Evolutionary conservation across 345 rosid genomes (phyloP), one percentile per base, ranked within the genome.

Genomic region (Salix viminalis): DNA sequence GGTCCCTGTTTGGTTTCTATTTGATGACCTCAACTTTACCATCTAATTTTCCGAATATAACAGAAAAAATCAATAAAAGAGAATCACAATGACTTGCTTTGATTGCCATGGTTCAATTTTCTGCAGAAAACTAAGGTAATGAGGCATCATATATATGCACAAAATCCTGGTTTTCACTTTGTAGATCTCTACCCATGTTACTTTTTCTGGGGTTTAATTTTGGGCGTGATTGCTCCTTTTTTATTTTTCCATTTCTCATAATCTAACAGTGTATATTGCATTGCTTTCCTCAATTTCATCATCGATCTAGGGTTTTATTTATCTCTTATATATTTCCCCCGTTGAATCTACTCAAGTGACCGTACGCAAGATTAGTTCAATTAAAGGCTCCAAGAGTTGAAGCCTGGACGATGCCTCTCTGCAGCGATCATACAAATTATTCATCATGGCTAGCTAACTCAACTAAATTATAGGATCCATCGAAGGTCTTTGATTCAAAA

Each of bases 271-370:
- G 7, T 28, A 44, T 32, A 0, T 13, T 30, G 26, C 19, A 3
- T 12, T 9, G 24, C 5, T 13, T 61, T 15, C 14, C 10, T 65
- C 42, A 7, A 8, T 36, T 3, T 52, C 14, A 24, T 16, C 68
- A 48, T 71, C 37, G 37, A 34, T 34, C 70, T 50, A 77, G 80
- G 80, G 80, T 77, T 71, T 62, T 44, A 11, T 11, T 23, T 14
- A 8, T n/a, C 42, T 4, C 37, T n/a, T 23, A 37, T 32, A 32
- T 32, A 32, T 62, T 18, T 10, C 7, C 70, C 5, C 4, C 26
- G 56, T 19, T 2, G 37, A 9, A 30, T 4, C 61, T 14, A n/a
- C 61, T 15, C 28, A 15, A 26, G 23, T 10, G 50, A 50, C 71
- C 34, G 73, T 34, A 41, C 44, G 44, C 36, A 18, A 64, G 18